These are phyloP conservation scores for Besnoitia besnoiti DNA, from an alignment of 169 alveolate species.

Conservation along the genomic window DNA sequence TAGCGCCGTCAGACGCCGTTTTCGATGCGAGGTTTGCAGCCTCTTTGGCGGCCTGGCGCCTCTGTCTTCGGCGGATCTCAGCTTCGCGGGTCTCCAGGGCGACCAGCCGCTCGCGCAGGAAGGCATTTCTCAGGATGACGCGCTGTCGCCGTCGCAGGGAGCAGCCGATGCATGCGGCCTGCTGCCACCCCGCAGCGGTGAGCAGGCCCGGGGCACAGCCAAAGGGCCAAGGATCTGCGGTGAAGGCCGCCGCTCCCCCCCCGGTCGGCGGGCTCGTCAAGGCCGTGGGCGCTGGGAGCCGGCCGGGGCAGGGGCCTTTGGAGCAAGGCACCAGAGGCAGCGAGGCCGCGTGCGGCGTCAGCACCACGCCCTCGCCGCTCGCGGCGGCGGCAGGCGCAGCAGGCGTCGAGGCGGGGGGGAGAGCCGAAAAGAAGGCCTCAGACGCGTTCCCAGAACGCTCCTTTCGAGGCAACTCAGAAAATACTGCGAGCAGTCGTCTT, in stretches of 20 bases:
- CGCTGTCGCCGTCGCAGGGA: slow-evolving; percentile 27
- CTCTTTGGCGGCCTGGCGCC: too few species aligned
- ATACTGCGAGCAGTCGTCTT: too few species aligned
- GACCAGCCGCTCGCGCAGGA: not conserved
- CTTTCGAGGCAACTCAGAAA: not conserved
- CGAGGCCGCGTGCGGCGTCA: not conserved
- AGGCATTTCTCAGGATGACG: not conserved
- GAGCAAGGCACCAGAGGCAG: not conserved
- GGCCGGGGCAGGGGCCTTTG: not conserved
- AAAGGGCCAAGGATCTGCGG: not conserved
- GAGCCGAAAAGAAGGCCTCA: not conserved
- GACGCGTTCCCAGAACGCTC: not conserved
- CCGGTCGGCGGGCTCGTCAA: too few species aligned
- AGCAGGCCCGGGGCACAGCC: slow-evolving; percentile 30
- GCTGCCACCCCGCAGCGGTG: slow-evolving; percentile 36
- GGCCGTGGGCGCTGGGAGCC: too few species aligned
- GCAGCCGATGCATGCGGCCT: slow-evolving; percentile 38
- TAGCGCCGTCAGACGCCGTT: too few species aligned
- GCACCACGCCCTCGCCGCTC: not conserved
- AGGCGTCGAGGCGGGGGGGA: not conserved
- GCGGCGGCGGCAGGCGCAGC: not conserved
- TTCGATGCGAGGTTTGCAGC: too few species aligned
- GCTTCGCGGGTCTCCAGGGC: not conserved
- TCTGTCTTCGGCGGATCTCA: too few species aligned
- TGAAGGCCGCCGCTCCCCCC: too few species aligned